Evolutionary conservation across 2,329 filamentous ascomycete species (phyloP).

Genomic region (Epichloe brachyelytri): DNA sequence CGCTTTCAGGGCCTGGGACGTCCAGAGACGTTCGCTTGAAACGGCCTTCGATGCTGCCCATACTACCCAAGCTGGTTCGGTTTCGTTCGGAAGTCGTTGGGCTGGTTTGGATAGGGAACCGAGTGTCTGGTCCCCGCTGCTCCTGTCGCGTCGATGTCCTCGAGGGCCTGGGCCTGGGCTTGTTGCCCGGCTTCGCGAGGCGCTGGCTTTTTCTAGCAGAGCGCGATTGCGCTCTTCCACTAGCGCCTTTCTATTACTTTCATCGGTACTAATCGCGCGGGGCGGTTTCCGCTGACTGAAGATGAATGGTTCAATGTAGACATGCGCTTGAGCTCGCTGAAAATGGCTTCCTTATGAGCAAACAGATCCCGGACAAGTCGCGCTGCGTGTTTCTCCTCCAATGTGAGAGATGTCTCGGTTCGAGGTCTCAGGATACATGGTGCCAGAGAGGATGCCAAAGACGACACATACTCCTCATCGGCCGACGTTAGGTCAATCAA

Average conservation of each 20-base stretch:
- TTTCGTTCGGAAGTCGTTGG: constrained; percentile 42
- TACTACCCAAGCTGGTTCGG: constrained; percentile 35
- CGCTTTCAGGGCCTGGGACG: constrained; percentile 51
- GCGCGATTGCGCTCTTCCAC: constrained; percentile 89
- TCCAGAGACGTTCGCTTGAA: constrained; percentile 62
- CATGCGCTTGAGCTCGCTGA: constrained; percentile 88
- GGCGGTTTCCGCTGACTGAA: constrained; percentile 45
- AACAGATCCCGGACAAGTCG: constrained; percentile 87
- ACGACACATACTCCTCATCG: constrained; percentile 69
- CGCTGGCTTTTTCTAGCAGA: constrained; percentile 53
- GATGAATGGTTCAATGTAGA: constrained; percentile 55
- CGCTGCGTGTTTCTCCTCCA: constrained; percentile 90
- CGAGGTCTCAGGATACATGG: constrained; percentile 82
- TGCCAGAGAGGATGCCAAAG: constrained; percentile 62
- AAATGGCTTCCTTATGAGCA: constrained; percentile 86
- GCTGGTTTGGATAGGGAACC: constrained; percentile 71
- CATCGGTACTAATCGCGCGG: constrained; percentile 84
- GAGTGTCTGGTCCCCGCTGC: constrained; percentile 60
- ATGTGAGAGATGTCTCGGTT: constrained; percentile 75
- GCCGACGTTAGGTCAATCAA: constrained; percentile 94
- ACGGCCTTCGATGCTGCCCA: constrained; percentile 26
- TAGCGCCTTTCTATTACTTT: constrained; percentile 84
- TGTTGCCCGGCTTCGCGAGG: constrained; percentile 56
- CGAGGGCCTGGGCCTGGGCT: constrained; percentile 54
- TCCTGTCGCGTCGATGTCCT: constrained; percentile 68